Base-by-base conservation (phyloP, 192 early-diverging fungal species). In the Funneliformis mosseae region DNA sequence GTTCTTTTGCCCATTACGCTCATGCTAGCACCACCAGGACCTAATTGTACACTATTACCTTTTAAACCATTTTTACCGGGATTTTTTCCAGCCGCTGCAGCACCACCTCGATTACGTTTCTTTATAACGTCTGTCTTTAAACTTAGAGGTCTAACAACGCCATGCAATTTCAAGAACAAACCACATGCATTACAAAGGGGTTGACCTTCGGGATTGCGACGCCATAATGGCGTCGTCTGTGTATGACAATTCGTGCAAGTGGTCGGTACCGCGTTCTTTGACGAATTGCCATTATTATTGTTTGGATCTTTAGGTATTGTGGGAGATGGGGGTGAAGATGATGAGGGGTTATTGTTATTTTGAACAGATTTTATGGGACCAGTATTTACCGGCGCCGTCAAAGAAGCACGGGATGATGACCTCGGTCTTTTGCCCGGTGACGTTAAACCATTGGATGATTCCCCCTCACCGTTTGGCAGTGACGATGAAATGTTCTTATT, bases 181-280 rank as follows among this genome's bases (percentile, higher is more conserved):
- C 98, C 98, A 82, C 98, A 99, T 0, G 97, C 97, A 75, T 99
- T 99, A 83, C 98, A 99, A 16, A 99, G 91, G 3, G 96, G 91
- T 41, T 95, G 93, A 43, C 97, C 97, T 62, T 92, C 88, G 10
- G 92, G 91, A 83, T 97, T 92, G n/a, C 97, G 87, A 6, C 98
- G 92, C 98, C 98, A 99, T 39, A 99, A 88, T 1, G 96, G 93
- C 4, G 98, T 99, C n/a, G 92, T 93, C 41, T 92, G 95, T 2
- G 95, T 97, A 50, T 82, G 66, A 88, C 97, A 98, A 90, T 98
- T 97, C 46, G 85, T 89, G 83, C 96, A 97, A 46, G 85, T 87
- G 38, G 86, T 89, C 27, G 87, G 81, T 74, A 81, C 83, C 62
- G 83, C 14, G 33, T 81, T 73, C 64, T 80, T 83, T 38, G 81